These are phyloP conservation scores for Centaurea solstitialis DNA, from an alignment of 129 eudicot genomes.

Conservation along the genomic window DNA sequence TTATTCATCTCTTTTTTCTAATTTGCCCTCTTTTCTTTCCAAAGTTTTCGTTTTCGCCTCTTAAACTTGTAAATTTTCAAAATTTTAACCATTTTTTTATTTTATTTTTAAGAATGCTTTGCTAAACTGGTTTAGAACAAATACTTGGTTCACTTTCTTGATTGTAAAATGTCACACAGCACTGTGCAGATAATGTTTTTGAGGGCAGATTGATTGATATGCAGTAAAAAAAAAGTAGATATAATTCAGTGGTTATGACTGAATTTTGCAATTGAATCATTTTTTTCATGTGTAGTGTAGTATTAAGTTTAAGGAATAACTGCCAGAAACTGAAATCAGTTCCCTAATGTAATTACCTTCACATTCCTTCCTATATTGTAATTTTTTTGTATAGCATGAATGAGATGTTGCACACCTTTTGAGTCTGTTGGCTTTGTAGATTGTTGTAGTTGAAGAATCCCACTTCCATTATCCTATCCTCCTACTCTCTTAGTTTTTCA, in stretches of 20 bases:
- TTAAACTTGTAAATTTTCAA: conserved; percentile 11
- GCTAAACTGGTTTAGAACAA: not conserved
- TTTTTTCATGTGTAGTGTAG: not conserved
- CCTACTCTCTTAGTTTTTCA: not conserved
- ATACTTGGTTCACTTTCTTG: not conserved
- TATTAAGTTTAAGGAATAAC: not conserved
- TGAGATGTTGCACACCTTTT: not conserved
- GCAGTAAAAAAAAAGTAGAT: too few species aligned
- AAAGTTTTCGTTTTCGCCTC: conserved; percentile 26
- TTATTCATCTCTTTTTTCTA: too few species aligned
- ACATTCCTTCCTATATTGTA: too few species aligned
- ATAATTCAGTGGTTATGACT: too few species aligned
- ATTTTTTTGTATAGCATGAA: too few species aligned
- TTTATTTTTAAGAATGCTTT: not conserved
- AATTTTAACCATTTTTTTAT: not conserved
- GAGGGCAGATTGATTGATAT: not conserved
- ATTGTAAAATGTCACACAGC: not conserved
- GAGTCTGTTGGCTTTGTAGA: not conserved
- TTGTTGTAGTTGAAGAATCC: not conserved
- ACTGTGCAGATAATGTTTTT: not conserved
- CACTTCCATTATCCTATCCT: too few species aligned
- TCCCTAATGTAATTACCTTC: not conserved
- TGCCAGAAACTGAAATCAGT: too few species aligned
- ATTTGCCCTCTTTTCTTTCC: too few species aligned
- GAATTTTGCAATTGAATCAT: not conserved